Percentiles rank a stretch among this genome's conserved stretches.
Evolutionary conservation across 1,284 basidiomycete species (phyloP).

Genomic region (Spongispora temasekensis): DNA sequence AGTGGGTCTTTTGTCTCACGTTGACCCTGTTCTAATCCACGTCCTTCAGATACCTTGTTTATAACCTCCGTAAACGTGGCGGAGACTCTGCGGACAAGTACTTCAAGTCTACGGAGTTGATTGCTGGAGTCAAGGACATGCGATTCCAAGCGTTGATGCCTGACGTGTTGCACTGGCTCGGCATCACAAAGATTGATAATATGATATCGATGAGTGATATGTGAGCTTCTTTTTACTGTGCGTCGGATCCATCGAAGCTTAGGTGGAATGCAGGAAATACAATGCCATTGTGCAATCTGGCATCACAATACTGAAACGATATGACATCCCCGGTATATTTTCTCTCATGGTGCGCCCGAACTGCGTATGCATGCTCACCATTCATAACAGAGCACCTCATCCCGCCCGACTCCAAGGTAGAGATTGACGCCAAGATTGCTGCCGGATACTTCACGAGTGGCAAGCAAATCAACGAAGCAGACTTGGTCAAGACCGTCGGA

Average conservation of each 20-base stretch:
- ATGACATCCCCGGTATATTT: constrained; percentile 75
- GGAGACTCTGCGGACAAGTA: constrained; percentile 93
- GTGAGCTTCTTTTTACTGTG: constrained; percentile 40
- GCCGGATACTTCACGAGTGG: constrained; percentile 87
- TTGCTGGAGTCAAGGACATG: constrained; percentile 96
- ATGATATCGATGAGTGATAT: constrained; percentile 94
- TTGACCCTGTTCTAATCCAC: neutral
- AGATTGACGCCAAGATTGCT: constrained; percentile 94
- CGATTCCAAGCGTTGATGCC: constrained; percentile 96
- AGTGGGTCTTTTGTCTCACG: constrained; percentile 45
- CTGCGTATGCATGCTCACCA: neutral
- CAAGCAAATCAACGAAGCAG: constrained; percentile 74
- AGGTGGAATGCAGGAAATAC: no score
- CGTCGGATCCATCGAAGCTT: no score
- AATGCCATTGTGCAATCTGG: constrained; percentile 89
- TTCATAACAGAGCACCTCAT: constrained; percentile 67
- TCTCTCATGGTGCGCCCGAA: neutral
- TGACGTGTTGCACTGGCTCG: constrained; percentile 93
- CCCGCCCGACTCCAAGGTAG: constrained; percentile 90
- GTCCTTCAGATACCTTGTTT: constrained; percentile 75
- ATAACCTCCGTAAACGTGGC: constrained; percentile 93
- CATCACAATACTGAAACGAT: constrained; percentile 80
- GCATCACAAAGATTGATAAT: constrained; percentile 85
- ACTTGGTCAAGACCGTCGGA: constrained; percentile 85
- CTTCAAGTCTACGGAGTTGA: constrained; percentile 91